Percentiles rank a stretch among this genome's conserved stretches.
Evolutionary conservation across 768 basidiomycete genomes (phyloP).

Genomic region (Lentinula sp.): DNA sequence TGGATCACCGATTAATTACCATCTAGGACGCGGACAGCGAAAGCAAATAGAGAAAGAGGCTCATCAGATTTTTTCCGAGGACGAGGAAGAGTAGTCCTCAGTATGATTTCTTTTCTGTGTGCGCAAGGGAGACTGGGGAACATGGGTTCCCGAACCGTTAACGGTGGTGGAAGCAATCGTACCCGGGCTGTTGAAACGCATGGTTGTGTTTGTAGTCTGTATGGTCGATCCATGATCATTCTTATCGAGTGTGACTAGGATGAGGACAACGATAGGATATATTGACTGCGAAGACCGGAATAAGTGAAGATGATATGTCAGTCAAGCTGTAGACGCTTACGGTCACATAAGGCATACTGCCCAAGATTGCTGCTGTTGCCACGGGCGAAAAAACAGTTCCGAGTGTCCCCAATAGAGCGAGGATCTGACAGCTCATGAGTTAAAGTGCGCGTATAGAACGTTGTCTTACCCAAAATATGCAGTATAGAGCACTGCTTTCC

Average conservation of each 20-base stretch:
- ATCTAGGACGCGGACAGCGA: too few species aligned
- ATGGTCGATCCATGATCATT: neutral
- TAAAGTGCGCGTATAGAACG: too few species aligned
- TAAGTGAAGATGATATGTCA: neutral
- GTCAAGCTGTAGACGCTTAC: neutral
- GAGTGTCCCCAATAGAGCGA: neutral
- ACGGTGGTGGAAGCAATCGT: neutral
- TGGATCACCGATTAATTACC: too few species aligned
- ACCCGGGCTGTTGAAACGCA: neutral
- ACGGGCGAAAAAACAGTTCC: neutral
- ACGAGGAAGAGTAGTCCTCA: neutral
- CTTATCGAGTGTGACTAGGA: neutral
- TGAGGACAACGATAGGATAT: neutral
- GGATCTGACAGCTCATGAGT: neutral
- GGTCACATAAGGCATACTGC: neutral
- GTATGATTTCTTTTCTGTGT: neutral
- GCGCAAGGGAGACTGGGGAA: neutral
- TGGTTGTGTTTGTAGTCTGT: neutral
- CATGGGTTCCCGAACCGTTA: neutral
- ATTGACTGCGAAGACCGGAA: neutral
- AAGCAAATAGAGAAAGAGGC: too few species aligned
- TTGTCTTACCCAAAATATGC: neutral
- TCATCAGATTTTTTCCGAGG: neutral
- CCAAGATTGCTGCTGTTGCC: neutral
- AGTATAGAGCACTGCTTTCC: neutral